Conservation (phyloP, 2,329 filamentous ascomycete species). For the Calonectria leucothoes region DNA sequence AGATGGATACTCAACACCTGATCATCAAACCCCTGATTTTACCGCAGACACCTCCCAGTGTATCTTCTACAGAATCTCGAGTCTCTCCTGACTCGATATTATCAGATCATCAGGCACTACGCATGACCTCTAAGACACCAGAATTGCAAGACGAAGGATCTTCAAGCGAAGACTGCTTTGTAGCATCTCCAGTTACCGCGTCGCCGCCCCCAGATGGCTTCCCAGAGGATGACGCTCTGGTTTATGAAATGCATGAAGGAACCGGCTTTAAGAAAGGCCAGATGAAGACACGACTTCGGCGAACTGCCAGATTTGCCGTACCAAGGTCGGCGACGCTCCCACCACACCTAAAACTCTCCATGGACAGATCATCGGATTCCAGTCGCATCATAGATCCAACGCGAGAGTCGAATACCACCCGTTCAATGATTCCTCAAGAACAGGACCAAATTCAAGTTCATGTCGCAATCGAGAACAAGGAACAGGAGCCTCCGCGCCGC, state of each 20-base stretch:
- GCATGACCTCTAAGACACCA: background rate
- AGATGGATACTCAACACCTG: background rate
- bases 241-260: slow-evolving; percentile 47
- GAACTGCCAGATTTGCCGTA: slow-evolving; percentile 44
- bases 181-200: background rate
- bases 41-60: background rate
- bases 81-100: background rate
- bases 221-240: slow-evolving; percentile 15
- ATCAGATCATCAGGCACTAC: background rate
- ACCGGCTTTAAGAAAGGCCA: slow-evolving; percentile 40
- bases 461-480: slow-evolving; percentile 3
- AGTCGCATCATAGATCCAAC: slow-evolving; percentile 39
- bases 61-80: background rate
- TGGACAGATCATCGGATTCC: slow-evolving; percentile 14
- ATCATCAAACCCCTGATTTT: background rate
- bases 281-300: slow-evolving; percentile 46
- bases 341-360: slow-evolving; percentile 44
- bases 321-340: slow-evolving; percentile 44
- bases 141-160: slow-evolving; percentile 5
- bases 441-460: background rate
- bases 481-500: slow-evolving; percentile 25
- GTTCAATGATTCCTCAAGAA: background rate
- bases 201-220: slow-evolving; percentile 23
- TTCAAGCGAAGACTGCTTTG: background rate
- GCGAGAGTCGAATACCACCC: slow-evolving; percentile 12